Conservation (phyloP, 495 filamentous ascomycete species). For the Daldinia bambusicola region DNA sequence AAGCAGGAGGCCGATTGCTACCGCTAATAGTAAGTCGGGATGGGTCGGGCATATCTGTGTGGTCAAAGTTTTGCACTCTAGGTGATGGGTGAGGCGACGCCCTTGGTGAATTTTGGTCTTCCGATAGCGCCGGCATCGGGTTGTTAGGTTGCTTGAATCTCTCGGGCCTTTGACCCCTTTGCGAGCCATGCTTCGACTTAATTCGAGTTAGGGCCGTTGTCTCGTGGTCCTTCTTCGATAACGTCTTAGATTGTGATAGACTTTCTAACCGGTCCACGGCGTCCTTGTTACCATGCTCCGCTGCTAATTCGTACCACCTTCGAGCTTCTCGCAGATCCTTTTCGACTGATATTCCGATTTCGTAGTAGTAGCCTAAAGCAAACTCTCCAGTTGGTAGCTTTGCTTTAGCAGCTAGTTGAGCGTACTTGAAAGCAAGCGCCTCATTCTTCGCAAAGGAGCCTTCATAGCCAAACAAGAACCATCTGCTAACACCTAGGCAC, state of each 20-base stretch:
- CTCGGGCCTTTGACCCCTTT: slow-evolving; percentile 75
- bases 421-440: slow-evolving; percentile 89
- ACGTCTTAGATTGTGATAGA: slow-evolving; percentile 83
- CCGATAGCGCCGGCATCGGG: slow-evolving; percentile 64
- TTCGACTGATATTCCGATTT: slow-evolving; percentile 89
- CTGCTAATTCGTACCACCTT: slow-evolving; percentile 90
- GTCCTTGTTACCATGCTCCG: slow-evolving; percentile 92
- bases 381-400: slow-evolving; percentile 93
- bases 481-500: slow-evolving; percentile 96
- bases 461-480: slow-evolving; percentile 97
- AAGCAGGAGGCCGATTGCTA: slow-evolving; percentile 59
- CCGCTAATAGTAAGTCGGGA: slow-evolving; percentile 53
- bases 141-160: slow-evolving; percentile 63
- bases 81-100: slow-evolving; percentile 48
- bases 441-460: slow-evolving; percentile 94
- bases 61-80: slow-evolving; percentile 51
- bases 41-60: slow-evolving; percentile 76
- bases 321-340: slow-evolving; percentile 84
- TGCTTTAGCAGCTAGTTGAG: slow-evolving; percentile 80
- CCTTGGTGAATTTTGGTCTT: slow-evolving; percentile 44
- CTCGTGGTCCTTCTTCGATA: slow-evolving; percentile 92
- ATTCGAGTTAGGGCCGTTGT: slow-evolving; percentile 88
- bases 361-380: slow-evolving; percentile 96
- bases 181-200: slow-evolving; percentile 91
- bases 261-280: slow-evolving; percentile 83